Percentiles rank a stretch among this genome's conserved stretches.
Conservation (phyloP, 495 filamentous ascomycete genomes). For the Gamarada debralockiae region DNA sequence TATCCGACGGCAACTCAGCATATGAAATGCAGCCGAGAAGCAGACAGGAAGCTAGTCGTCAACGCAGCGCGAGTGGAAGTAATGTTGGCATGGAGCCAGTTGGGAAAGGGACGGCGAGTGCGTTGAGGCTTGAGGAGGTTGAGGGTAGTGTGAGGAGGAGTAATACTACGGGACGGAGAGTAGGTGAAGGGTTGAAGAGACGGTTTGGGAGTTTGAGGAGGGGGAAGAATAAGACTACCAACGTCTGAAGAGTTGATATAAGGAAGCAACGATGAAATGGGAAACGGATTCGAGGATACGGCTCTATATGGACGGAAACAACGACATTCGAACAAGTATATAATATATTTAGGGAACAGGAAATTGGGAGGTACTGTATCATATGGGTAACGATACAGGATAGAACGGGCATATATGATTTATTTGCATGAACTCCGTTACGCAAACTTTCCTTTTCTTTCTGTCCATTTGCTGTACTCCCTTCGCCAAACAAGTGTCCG, state of each 20-base stretch:
- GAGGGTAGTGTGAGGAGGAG: slow-evolving; percentile 25
- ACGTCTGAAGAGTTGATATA: not conserved
- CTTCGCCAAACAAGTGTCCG: no score
- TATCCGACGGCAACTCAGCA: slow-evolving; percentile 16
- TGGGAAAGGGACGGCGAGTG: not conserved
- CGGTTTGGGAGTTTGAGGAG: slow-evolving; percentile 42
- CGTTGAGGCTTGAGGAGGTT: not conserved
- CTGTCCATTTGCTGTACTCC: no score
- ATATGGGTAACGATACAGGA: not conserved
- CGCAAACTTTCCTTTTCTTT: no score
- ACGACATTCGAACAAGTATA: not conserved
- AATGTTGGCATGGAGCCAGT: not conserved
- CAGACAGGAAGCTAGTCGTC: not conserved
- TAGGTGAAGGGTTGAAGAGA: slow-evolving; percentile 40
- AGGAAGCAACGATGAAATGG: no score
- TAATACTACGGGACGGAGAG: slow-evolving; percentile 33
- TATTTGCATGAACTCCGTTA: no score
- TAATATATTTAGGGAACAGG: not conserved
- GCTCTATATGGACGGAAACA: no score
- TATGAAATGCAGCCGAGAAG: slow-evolving; percentile 39
- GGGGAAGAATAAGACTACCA: slow-evolving; percentile 15
- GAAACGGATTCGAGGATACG: not conserved
- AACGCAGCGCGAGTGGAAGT: slow-evolving; percentile 20
- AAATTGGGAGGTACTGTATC: not conserved
- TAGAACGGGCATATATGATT: no score